Evolutionary conservation across 768 basidiomycete species (phyloP).

Genomic region (Mycena indigotica): DNA sequence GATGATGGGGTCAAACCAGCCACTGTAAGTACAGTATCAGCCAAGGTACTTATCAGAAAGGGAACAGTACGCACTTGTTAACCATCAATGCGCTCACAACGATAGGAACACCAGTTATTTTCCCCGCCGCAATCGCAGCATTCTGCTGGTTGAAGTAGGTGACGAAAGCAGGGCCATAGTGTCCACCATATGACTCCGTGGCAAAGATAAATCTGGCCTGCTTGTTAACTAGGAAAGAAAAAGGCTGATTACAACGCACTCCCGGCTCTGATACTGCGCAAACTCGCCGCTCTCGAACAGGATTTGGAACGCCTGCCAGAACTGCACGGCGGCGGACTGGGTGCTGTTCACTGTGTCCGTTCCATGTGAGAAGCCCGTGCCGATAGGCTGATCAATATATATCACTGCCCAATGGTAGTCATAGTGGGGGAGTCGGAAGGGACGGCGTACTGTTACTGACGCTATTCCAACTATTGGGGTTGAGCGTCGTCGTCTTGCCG

Average conservation of each 20-base stretch:
- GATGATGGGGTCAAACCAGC: conserved; percentile 67
- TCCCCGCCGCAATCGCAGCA: conserved; percentile 45
- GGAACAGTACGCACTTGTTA: conserved; percentile 48
- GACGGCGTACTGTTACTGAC: conserved; percentile 65
- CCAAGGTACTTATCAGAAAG: neutral
- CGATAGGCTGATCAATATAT: conserved; percentile 72
- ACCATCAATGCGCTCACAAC: conserved; percentile 64
- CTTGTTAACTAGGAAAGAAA: neutral
- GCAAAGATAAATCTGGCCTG: conserved; percentile 59
- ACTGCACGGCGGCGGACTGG: conserved; percentile 52
- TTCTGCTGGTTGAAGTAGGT: conserved; percentile 69
- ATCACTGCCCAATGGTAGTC: conserved; percentile 46
- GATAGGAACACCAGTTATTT: conserved; percentile 51
- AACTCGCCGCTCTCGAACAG: conserved; percentile 61
- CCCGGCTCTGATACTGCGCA: conserved; percentile 50
- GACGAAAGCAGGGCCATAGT: conserved; percentile 67
- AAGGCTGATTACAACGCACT: conserved; percentile 39
- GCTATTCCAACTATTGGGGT: conserved; percentile 74
- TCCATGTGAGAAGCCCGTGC: conserved; percentile 66
- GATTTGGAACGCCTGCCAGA: conserved; percentile 67
- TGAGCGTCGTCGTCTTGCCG: conserved; percentile 51
- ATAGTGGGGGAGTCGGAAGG: neutral
- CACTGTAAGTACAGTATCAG: conserved; percentile 38
- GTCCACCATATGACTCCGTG: conserved; percentile 70
- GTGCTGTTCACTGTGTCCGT: conserved; percentile 60